Base-by-base conservation (phyloP, 2,329 filamentous ascomycete genomes). In the Fonsecaea nubica region DNA sequence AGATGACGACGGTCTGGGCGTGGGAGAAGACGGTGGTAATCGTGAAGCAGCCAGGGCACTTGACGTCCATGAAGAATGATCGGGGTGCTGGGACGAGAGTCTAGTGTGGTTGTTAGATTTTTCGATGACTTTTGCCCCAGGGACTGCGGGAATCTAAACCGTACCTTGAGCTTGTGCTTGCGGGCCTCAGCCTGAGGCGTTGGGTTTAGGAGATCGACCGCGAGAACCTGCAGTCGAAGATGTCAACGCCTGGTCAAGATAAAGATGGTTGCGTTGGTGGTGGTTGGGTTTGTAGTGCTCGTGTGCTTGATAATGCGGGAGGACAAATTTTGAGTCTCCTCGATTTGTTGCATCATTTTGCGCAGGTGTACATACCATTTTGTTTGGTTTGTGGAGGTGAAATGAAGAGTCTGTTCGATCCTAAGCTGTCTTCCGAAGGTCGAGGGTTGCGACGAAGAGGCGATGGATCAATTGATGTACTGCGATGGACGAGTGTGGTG, bases 11-110 rank as follows among this genome's bases (percentile, higher is more conserved):
- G 82, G 95, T 99, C 89, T 99, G 95, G 84, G 95, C 95, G 89
- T 99, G 95, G 73, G 94, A 98, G 92, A 98, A 99, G 85, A 99
- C 95, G 83, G 95, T 99, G 84, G 95, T 99, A 89, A 99, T 99
- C 84, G 93, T 97, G 91, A 98, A 99, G 92, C 95, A 99, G 80
- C 95, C 95, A 82, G 95, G 95, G 92, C 95, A 99, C 91, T 99
- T 99, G 88, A 99, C 95, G 83, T 99, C 95, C 95, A 99, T 99
- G 92, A 99, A 99, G 92, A 98, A 99, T 76, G 94, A 98, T 83
- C 95, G 92, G 79, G 95, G 95, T 75, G 89, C 90, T 79, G 95
- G 95, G 81, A 99, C 95, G 78, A 99, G 92, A 76, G 88, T 93
- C 93, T 96, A 75, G 71, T 62, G 53, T 35, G 50, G 30, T 53